These are phyloP conservation scores for Rutstroemia sp. DNA, from an alignment of 2,329 filamentous ascomycete species.

Conservation along the genomic window DNA sequence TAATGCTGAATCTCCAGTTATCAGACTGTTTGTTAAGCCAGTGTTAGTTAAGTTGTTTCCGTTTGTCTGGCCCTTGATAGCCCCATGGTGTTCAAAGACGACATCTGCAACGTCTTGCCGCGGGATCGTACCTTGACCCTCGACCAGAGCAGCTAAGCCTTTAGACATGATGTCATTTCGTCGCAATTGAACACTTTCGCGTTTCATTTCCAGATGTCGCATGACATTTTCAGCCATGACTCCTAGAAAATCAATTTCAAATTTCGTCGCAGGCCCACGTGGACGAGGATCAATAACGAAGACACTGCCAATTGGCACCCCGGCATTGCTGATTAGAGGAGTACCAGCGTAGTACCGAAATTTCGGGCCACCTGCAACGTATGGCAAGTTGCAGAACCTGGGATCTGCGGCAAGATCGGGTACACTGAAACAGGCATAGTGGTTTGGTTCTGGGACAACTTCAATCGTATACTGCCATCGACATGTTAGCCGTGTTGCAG, in stretches of 20 bases:
- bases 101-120: neutral
- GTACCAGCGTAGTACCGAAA: conserved; percentile 15
- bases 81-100: neutral
- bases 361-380: conserved; percentile 10
- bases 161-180: conserved; percentile 44
- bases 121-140: conserved; percentile 27
- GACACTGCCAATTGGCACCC: conserved; percentile 44
- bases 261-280: conserved; percentile 35
- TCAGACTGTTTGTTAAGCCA: neutral
- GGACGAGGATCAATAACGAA: conserved; percentile 50
- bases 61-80: neutral
- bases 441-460: neutral
- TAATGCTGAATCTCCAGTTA: neutral
- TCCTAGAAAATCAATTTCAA: conserved; percentile 45
- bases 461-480: conserved; percentile 10
- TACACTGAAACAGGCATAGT: conserved; percentile 13
- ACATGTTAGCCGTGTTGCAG: neutral
- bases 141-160: conserved; percentile 45
- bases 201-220: conserved; percentile 50
- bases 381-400: conserved; percentile 12
- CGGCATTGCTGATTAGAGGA: conserved; percentile 7
- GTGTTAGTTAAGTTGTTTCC: neutral
- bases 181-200: conserved; percentile 41
- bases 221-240: conserved; percentile 47
- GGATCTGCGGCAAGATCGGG: conserved; percentile 9